Evolutionary conservation across 768 basidiomycete genomes (phyloP).

Genomic region (Candolleomyces aberdarensis): DNA sequence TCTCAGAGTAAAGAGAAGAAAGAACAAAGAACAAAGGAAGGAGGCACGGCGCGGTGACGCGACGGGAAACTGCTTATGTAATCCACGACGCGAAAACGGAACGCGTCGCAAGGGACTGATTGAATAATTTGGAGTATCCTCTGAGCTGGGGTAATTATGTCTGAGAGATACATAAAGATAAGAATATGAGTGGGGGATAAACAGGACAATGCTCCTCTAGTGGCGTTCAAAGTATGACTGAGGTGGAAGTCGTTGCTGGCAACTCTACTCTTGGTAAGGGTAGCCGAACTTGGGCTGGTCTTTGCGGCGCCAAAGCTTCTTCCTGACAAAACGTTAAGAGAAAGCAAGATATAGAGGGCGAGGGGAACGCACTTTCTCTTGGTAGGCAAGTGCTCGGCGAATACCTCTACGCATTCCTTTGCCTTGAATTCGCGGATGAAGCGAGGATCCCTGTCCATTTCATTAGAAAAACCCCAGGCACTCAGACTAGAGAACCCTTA

Average conservation of each 20-base stretch:
- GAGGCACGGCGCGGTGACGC: not conserved
- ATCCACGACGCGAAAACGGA: no score
- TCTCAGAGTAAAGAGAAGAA: not conserved
- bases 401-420: constrained; percentile 81
- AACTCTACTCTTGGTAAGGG: constrained; percentile 72
- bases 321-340: constrained; percentile 43
- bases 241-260: not conserved
- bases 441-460: constrained; percentile 75
- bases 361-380: constrained; percentile 82
- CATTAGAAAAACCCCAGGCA: not conserved
- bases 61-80: no score
- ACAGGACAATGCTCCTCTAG: not conserved
- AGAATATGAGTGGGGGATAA: not conserved
- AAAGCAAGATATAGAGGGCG: not conserved
- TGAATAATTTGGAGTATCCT: no score
- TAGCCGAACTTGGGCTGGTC: constrained; percentile 85
- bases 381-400: constrained; percentile 75
- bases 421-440: constrained; percentile 93
- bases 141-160: no score
- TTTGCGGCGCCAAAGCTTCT: constrained; percentile 88
- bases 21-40: not conserved
- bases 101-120: no score
- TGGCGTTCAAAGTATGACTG: not conserved
- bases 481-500: constrained; percentile 26
- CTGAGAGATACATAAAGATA: no score